Evolutionary conservation across 108 stramenopile species (phyloP).

Genomic region (Nitzschia sp.): DNA sequence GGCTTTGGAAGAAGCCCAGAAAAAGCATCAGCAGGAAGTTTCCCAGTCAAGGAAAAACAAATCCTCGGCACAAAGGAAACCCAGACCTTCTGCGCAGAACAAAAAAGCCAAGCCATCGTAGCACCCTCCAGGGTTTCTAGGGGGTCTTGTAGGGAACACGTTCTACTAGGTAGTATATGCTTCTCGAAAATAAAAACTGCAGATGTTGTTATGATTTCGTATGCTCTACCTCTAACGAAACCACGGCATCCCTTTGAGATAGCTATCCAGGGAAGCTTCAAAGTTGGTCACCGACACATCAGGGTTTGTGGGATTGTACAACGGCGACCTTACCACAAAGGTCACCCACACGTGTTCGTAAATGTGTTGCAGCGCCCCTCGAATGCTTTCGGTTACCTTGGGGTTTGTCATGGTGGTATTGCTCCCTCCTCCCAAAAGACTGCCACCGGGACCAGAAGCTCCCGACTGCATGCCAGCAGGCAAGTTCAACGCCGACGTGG

Average conservation of each 20-base stretch:
- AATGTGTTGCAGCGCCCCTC: constrained; percentile 69
- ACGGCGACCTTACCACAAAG: constrained; percentile 76
- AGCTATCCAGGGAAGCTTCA: constrained; percentile 74
- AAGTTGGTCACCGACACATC: constrained; percentile 74
- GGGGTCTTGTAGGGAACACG: too few relatives aligned
- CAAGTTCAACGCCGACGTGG: constrained; percentile 10
- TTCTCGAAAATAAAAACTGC: too few relatives aligned
- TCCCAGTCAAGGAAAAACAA: neutral
- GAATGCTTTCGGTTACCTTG: constrained; percentile 45
- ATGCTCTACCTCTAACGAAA: constrained; percentile 49
- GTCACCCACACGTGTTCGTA: constrained; percentile 87
- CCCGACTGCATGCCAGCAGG: neutral
- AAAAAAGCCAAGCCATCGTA: constrained; percentile 34
- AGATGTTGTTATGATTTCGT: neutral
- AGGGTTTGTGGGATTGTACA: constrained; percentile 58
- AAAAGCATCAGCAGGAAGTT: constrained; percentile 14
- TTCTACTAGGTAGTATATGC: too few relatives aligned
- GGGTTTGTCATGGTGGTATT: constrained; percentile 27
- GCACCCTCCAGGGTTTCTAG: too few relatives aligned
- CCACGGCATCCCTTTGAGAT: constrained; percentile 77
- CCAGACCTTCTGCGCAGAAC: neutral
- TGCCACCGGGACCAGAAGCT: neutral
- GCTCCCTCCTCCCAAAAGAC: neutral
- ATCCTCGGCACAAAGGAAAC: constrained; percentile 9
- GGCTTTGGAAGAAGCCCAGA: constrained; percentile 27